phyloP scores from a whole-genome alignment of 768 basidiomycete species.

The Galerina sulciceps region DNA sequence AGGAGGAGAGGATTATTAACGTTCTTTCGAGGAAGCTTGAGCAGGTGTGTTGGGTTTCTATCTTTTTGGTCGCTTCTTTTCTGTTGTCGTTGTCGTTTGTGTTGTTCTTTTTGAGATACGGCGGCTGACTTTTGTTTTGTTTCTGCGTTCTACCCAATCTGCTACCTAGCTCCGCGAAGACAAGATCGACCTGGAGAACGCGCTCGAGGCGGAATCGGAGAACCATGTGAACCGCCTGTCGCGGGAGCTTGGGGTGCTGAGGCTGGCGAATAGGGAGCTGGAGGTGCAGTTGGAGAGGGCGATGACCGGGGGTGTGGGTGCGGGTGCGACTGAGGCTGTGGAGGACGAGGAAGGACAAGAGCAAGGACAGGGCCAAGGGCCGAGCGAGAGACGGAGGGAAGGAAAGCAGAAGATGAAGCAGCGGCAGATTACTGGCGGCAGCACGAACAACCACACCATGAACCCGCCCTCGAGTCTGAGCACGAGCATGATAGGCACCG shows the following conservation, averaged over 20 bases:
- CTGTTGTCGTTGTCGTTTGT: background rate
- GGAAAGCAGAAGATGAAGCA: background rate
- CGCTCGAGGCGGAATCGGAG: constrained; percentile 85
- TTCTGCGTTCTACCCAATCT: background rate
- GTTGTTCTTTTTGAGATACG: background rate
- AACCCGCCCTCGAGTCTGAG: background rate
- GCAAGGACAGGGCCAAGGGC: too few species aligned
- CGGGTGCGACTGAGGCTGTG: background rate
- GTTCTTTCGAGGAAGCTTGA: constrained; percentile 83
- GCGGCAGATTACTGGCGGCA: background rate
- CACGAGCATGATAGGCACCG: constrained; percentile 3
- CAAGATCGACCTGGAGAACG: constrained; percentile 83
- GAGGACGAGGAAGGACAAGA: too few species aligned
- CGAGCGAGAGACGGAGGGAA: background rate
- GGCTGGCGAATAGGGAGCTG: constrained; percentile 59
- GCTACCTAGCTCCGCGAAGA: constrained; percentile 86
- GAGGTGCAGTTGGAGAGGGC: constrained; percentile 26
- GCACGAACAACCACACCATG: background rate
- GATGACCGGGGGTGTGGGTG: too few species aligned
- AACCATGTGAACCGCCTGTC: constrained; percentile 79
- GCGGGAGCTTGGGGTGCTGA: constrained; percentile 68
- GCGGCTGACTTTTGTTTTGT: background rate
- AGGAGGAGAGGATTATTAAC: constrained; percentile 89
- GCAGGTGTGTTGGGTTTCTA: constrained; percentile 52
- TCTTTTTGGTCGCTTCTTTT: background rate